phyloP scores from a whole-genome alignment of 441 rosid species.

The Erodium chrysanthum region DNA sequence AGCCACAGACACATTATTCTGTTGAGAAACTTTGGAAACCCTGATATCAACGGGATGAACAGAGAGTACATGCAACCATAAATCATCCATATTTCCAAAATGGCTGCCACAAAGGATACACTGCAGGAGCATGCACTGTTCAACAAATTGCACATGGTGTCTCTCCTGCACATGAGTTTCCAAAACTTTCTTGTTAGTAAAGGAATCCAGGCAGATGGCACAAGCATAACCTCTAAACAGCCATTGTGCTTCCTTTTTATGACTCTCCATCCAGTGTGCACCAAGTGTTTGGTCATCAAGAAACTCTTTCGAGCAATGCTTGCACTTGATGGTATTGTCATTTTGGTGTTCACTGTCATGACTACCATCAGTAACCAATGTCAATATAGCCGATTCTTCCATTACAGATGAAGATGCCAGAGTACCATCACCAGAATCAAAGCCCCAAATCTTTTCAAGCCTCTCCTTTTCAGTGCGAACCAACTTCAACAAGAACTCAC shows the following conservation, averaged over 20 bases:
- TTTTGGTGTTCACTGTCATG: slow-evolving; percentile 34
- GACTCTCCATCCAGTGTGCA: slow-evolving; percentile 61
- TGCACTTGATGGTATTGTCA: slow-evolving; percentile 45
- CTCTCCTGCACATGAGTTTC: slow-evolving; percentile 89
- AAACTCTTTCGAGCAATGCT: slow-evolving; percentile 50
- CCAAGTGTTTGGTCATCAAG: slow-evolving; percentile 46
- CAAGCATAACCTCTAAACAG: slow-evolving; percentile 81
- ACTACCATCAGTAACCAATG: slow-evolving; percentile 29
- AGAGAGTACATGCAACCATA: slow-evolving; percentile 70
- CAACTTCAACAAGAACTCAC: slow-evolving; percentile 62
- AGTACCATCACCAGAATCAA: slow-evolving; percentile 35
- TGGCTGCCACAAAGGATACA: slow-evolving; percentile 87
- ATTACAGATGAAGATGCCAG: slow-evolving; percentile 25
- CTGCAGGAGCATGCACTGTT: slow-evolving; percentile 90
- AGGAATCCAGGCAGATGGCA: slow-evolving; percentile 93
- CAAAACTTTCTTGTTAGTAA: slow-evolving; percentile 58
- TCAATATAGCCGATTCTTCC: slow-evolving; percentile 38
- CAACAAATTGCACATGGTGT: slow-evolving; percentile 78
- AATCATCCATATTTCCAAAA: slow-evolving; percentile 76
- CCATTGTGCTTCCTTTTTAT: slow-evolving; percentile 74
- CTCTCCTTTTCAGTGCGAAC: slow-evolving; percentile 71
- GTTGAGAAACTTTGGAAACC: slow-evolving; percentile 34
- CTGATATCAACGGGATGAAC: slow-evolving; percentile 55
- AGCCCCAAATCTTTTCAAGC: slow-evolving; percentile 63
- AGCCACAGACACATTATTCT: slow-evolving; percentile 19